Base-by-base conservation (phyloP, 345 rosid species). In the Eucalyptus cloeziana region DNA sequence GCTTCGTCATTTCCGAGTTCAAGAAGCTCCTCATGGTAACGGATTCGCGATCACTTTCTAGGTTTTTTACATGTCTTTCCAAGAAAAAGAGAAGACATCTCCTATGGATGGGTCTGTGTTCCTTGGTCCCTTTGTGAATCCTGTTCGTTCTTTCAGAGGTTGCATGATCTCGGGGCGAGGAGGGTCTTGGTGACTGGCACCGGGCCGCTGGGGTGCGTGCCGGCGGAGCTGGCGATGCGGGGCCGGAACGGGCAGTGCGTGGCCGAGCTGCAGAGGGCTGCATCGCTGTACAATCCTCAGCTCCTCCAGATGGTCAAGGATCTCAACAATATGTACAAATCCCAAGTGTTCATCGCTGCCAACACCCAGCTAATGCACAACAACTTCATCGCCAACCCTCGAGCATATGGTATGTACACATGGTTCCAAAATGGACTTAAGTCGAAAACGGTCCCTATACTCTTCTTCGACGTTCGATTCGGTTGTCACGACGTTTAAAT, bases 111-210 rank as follows among this genome's bases (percentile, higher is more conserved):
- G 27, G 8, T 76, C 83, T 40, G 12, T 21, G 83, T 11, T 76
- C 47, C 40, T 37, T 43, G 83, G 47, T 76, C 43, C 43, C 83
- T 10, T 21, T 10, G 47, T 40, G 47, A 40, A 40, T 88, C 80
- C 47, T 27, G 62, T 50, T 50, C 19, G 31, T 27, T 7, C 11
- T 54, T 91, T 85, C 93, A 94, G 94, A 90, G 81, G 86, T 87
- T 94, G 88, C 67, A 94, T 76, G 64, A 87, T 13, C 60, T 92
- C 10, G 95, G 96, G 80, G 94, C 91, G 1, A 22, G 93, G 13
- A 90, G 95, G 88, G 91, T 94, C 43, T 87, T 94, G 2, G 95
- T 93, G 89, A 93, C 96, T 4, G 94, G 96, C 8, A 92, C 96
- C 0, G 95, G 96, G 37, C 94, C 95, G 6, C 7, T 93, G 88